Base-by-base conservation (phyloP, 257 asterid genomes). In the Prunella vulgaris region DNA sequence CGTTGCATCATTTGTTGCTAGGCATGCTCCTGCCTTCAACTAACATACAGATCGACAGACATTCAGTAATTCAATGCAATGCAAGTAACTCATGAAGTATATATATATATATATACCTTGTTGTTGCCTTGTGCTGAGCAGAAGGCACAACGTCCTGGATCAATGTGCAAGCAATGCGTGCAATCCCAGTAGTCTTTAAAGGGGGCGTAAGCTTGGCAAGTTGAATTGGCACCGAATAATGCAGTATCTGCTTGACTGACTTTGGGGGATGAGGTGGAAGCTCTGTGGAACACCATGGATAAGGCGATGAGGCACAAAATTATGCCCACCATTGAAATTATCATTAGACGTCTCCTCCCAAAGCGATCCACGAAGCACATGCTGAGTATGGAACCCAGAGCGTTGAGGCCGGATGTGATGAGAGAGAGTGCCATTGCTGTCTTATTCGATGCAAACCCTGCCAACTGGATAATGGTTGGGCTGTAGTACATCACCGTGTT, bases 141-240 rank as follows among this genome's bases (percentile, higher is more conserved):
- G 72, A 76, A 86, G 1, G 80, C 86, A 30, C 90, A 86, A 5
- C 65, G n/a, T n/a, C n/a, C 38, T 0, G 30, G 8, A 4, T 54
- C 79, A 49, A 49, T 61, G 48, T 68, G 72, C 76, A 86, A 51
- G 33, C 93, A 86, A 0, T 18, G 66, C 80, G 62, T 73, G 81
- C 90, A 86, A 33, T 73, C 79, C 93, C 90, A 86, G 10, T 86
- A 80, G 0, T 77, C 35, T 15, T 68, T 27, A 51, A 80, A 73
- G 0, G 56, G 9, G 28, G 86, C 84, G 73, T 80, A 84, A 7
- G 77, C 80, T 9, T 10, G 62, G 62, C 93, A 86, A 13, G 90
- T 82, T 3, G 88, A 56, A 46, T 86, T 86, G 46, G 64, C 51
- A 18, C 93, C 82, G 60, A 86, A 84, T 15, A 18, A 64, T 1